phyloP scores from a whole-genome alignment of 2,329 filamentous ascomycete genomes.

The Fusarium incarnatum region DNA sequence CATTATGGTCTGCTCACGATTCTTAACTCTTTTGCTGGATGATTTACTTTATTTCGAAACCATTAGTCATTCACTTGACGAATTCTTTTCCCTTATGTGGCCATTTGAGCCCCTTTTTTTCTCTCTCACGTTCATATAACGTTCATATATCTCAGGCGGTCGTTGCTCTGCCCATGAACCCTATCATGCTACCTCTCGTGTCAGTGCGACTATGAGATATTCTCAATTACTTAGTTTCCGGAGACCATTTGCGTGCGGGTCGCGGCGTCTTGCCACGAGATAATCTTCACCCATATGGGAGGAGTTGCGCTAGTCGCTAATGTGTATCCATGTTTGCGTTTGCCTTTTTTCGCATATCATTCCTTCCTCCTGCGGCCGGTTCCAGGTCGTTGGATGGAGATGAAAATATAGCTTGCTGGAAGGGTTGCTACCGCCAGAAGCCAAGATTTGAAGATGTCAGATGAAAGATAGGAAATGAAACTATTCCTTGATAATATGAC shows the following conservation, averaged over 20 bases:
- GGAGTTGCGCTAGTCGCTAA: slow-evolving; percentile 46
- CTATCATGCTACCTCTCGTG: slow-evolving; percentile 33
- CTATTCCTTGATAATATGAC: slow-evolving; percentile 30
- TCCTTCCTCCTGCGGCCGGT: slow-evolving; percentile 38
- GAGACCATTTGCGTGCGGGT: slow-evolving; percentile 25
- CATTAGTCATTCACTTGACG: slow-evolving; percentile 45
- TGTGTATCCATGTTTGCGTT: slow-evolving; percentile 45
- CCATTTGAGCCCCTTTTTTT: slow-evolving; percentile 33
- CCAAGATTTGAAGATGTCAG: slow-evolving; percentile 40
- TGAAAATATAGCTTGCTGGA: slow-evolving; percentile 26
- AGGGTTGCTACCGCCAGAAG: slow-evolving; percentile 18
- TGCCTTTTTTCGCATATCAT: slow-evolving; percentile 42
- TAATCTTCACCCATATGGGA: slow-evolving; percentile 8
- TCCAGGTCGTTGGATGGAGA: slow-evolving; percentile 42
- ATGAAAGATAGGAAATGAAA: slow-evolving; percentile 46
- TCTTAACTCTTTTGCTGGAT: slow-evolving; percentile 42
- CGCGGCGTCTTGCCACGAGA: slow-evolving; percentile 30
- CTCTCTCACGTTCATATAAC: slow-evolving; percentile 42
- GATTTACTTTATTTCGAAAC: slow-evolving; percentile 37
- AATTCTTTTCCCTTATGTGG: slow-evolving; percentile 31
- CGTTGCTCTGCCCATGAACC: slow-evolving; percentile 23
- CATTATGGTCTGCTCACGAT: slow-evolving; percentile 43
- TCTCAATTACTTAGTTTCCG: slow-evolving; percentile 16
- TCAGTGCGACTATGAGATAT: slow-evolving; percentile 24
- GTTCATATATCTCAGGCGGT: slow-evolving; percentile 41